Evolutionary conservation across 148 eudicot genomes (phyloP).

Genomic region (Spergularia bocconei): DNA sequence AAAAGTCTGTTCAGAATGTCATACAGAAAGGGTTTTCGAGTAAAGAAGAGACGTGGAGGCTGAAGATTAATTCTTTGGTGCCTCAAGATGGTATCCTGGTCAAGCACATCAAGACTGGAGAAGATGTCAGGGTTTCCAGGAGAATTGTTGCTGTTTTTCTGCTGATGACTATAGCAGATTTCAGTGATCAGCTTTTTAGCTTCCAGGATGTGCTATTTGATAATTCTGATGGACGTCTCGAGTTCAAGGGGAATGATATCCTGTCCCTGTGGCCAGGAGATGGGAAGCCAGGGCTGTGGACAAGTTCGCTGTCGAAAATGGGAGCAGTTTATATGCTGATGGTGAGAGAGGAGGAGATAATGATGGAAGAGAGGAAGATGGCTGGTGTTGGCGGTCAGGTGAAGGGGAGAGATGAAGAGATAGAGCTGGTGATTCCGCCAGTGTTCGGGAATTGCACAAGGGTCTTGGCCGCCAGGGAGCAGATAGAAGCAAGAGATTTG

Average conservation of each 20-base stretch:
- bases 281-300: conserved; percentile 93
- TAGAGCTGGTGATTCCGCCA: conserved; percentile 78
- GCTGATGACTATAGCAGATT: conserved; percentile 90
- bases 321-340: conserved; percentile 64
- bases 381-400: not conserved
- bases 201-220: conserved; percentile 77
- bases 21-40: conserved; percentile 28
- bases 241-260: conserved; percentile 52
- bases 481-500: conserved; percentile 61
- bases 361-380: conserved; percentile 33
- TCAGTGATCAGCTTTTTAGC: conserved; percentile 79
- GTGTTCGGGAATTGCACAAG: conserved; percentile 61
- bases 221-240: conserved; percentile 55
- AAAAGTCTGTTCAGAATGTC: conserved; percentile 32
- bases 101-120: conserved; percentile 80
- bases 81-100: conserved; percentile 62
- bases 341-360: conserved; percentile 66
- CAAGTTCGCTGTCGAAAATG: conserved; percentile 76
- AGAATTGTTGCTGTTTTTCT: conserved; percentile 66
- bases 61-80: conserved; percentile 49
- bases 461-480: conserved; percentile 55
- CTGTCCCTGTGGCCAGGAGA: conserved; percentile 79
- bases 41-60: conserved; percentile 59
- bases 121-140: conserved; percentile 60
- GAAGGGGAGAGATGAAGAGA: conserved; percentile 11